Evolutionary conservation across 768 basidiomycete genomes (phyloP), one percentile per base, ranked within the genome.

Genomic region (Panaeolus papilionaceus): DNA sequence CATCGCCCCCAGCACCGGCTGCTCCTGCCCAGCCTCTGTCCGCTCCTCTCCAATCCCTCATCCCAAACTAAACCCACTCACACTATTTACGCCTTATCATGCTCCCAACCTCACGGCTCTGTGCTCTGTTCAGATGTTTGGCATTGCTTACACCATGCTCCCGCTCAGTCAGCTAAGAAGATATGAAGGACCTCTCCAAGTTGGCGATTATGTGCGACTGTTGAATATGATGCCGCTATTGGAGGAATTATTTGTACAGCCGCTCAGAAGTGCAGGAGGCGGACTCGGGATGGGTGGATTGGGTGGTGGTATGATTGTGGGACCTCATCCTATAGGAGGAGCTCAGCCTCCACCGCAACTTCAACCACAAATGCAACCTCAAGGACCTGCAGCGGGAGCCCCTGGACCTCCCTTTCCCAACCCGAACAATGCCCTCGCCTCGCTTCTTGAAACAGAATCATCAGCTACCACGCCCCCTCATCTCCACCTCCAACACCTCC

Each of bases 71-170:
- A 58, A 58, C 54, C 54, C 54, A 0, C 28, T 58, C 8, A 33
- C 54, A 4, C 54, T 58, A 9, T 58, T 58, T 28, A 58, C 54
- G 2, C 26, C 54, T 2, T 18, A 58, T 28, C 54, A 58, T 28
- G 28, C 54, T 1, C 54, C 54, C 10, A 28, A 37, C 54, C 54
- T 58, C 54, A 58, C 54, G 3, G 33, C 54, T 28, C 54, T 58
- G 12, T 58, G 54, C 28, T 58, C 54, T 10, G 54, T 58, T 4
- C 54, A 58, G 28, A 58, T 58, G 54, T 58, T 58, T 12, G 54
- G 54, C 6, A 58, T 58, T 2, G 54, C 54, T 4, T 58, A 58
- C 16, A 58, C 54, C 3, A 12, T 33, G 14, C 28, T 58, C 4
- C 54, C 54, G 26, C 54, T 58, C 4, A 58, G 54, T 33, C 28